Conservation (phyloP, 164 flowering plant species). For the Umbellularia californica region DNA sequence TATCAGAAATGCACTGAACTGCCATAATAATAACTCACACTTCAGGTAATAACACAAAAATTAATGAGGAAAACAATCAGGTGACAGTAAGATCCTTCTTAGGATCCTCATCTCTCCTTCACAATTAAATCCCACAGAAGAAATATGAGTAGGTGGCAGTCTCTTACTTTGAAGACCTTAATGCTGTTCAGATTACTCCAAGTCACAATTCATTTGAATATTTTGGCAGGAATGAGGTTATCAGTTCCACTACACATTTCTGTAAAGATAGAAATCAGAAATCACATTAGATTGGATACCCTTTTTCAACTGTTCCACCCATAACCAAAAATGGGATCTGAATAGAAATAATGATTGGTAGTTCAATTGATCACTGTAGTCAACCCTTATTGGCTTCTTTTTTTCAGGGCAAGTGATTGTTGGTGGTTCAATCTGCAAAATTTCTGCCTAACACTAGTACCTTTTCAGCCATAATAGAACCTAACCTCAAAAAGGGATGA, state of each 20-base stretch:
- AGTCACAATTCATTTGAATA: no score
- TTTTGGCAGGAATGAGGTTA: not conserved
- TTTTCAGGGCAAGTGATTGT: not conserved
- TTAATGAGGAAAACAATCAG: no score
- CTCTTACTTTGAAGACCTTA: no score
- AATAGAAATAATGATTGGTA: not conserved
- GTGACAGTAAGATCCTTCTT: no score
- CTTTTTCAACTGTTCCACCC: not conserved
- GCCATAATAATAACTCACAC: no score
- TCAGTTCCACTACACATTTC: no score
- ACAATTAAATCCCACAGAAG: no score
- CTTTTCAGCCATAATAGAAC: not conserved
- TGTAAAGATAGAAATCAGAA: not conserved
- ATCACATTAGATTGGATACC: not conserved
- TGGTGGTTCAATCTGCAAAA: not conserved
- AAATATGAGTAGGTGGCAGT: no score
- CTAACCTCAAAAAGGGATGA: not conserved
- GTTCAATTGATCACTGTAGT: not conserved
- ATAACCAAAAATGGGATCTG: not conserved
- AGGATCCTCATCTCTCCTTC: no score
- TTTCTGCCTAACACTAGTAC: not conserved
- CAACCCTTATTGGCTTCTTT: not conserved
- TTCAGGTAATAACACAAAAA: no score
- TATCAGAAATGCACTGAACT: no score
- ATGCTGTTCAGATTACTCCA: no score